Conservation (phyloP, 2,329 filamentous ascomycete species). For the Emergomyces pasteurianus region DNA sequence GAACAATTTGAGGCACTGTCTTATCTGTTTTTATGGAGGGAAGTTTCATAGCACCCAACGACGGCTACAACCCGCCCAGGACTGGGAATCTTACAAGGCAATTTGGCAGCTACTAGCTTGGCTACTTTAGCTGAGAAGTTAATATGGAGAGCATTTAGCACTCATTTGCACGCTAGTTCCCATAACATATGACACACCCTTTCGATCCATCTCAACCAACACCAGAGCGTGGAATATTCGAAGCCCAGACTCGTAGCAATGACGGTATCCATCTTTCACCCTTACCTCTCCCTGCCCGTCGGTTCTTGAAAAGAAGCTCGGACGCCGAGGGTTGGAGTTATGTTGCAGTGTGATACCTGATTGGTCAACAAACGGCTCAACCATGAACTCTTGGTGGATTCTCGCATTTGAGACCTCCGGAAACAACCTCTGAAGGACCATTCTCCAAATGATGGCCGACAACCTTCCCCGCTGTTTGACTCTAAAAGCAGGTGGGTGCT, state of each 20-base stretch:
- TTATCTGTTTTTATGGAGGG: not conserved
- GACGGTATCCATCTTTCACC: slow-evolving; percentile 17
- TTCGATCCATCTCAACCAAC: slow-evolving; percentile 7
- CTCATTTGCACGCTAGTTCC: not conserved
- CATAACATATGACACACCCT: not conserved
- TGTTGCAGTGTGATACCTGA: not conserved
- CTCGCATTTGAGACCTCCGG: not conserved
- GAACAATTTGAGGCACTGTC: not conserved
- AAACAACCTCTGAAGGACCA: not conserved
- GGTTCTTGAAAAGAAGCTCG: not conserved
- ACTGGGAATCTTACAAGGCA: not conserved
- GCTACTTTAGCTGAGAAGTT: not conserved
- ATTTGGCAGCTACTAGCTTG: not conserved
- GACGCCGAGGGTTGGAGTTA: not conserved
- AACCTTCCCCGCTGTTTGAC: not conserved
- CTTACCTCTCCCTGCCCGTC: not conserved
- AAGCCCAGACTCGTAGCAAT: slow-evolving; percentile 34
- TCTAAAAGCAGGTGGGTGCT: slow-evolving; percentile 22
- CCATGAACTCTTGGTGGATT: not conserved
- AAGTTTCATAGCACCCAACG: not conserved
- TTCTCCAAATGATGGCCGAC: not conserved
- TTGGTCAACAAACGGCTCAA: not conserved
- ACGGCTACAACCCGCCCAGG: not conserved
- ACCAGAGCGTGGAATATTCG: slow-evolving; percentile 20
- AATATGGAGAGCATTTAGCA: not conserved